Conservation (phyloP, 2,329 filamentous ascomycete genomes). For the Corynespora cassiicola region DNA sequence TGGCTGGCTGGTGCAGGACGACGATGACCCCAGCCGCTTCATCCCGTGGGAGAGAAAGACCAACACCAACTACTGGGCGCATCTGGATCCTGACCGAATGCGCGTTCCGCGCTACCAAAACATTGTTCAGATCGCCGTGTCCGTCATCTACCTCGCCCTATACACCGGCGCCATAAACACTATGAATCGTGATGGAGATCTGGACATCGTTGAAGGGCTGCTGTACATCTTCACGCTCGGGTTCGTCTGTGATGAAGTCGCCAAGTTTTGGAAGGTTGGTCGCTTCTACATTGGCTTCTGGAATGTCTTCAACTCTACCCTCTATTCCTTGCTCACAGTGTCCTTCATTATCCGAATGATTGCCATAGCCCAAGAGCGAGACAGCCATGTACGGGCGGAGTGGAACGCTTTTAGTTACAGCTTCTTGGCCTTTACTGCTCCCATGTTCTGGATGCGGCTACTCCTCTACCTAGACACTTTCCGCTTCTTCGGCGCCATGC, state of each 20-base stretch:
- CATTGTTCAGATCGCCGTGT: conserved; percentile 82
- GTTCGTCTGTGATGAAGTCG: conserved; percentile 85
- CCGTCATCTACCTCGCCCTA: conserved; percentile 79
- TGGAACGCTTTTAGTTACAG: conserved; percentile 90
- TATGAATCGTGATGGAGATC: conserved; percentile 81
- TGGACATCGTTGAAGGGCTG: conserved; percentile 82
- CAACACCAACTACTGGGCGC: conserved; percentile 76
- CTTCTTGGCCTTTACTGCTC: conserved; percentile 89
- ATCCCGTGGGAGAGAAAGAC: conserved; percentile 85
- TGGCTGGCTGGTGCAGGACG: conserved; percentile 96
- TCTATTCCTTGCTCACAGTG: conserved; percentile 80
- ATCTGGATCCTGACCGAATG: conserved; percentile 95
- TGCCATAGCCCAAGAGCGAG: conserved; percentile 69
- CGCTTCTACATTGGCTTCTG: conserved; percentile 92
- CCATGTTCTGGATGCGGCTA: conserved; percentile 95
- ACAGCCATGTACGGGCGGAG: conserved; percentile 58
- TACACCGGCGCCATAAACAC: conserved; percentile 95
- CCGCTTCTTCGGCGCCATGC: conserved; percentile 97
- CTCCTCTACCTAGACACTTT: conserved; percentile 91
- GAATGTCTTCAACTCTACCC: conserved; percentile 89
- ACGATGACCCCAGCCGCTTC: conserved; percentile 87
- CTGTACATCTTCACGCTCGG: conserved; percentile 92
- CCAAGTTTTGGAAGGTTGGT: conserved; percentile 94
- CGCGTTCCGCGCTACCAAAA: conserved; percentile 93
- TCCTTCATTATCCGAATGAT: conserved; percentile 82